Evolutionary conservation across 495 filamentous ascomycete genomes (phyloP).

Genomic region (Thermothielavioides terrestris): DNA sequence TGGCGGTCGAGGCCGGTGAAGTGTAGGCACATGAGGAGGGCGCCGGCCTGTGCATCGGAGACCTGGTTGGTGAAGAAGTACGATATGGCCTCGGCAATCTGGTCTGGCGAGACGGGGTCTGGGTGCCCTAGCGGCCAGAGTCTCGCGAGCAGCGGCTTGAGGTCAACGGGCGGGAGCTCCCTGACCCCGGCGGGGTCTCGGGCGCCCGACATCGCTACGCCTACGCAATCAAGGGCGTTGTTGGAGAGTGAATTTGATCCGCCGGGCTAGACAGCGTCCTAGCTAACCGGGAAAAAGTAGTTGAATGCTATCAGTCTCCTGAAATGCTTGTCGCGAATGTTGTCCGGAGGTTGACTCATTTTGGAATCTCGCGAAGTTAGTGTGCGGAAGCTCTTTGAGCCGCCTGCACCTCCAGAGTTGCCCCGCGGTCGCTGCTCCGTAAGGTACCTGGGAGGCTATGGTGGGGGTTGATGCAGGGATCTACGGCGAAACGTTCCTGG

Average conservation of each 20-base stretch:
- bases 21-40: slow-evolving; percentile 79
- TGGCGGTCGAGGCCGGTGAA: slow-evolving; percentile 73
- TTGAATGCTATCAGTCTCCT: neutral
- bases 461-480: slow-evolving; percentile 22
- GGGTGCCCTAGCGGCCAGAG: slow-evolving; percentile 51
- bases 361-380: slow-evolving; percentile 5
- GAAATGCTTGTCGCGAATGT: neutral
- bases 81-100: slow-evolving; percentile 80
- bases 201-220: too few relatives aligned
- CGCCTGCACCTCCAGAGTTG: neutral
- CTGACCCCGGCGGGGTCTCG: neutral
- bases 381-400: slow-evolving; percentile 4
- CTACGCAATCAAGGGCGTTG: too few relatives aligned
- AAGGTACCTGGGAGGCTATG: slow-evolving; percentile 3
- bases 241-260: neutral
- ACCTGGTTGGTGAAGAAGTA: slow-evolving; percentile 81
- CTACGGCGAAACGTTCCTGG: neutral
- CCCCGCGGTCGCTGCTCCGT: slow-evolving; percentile 19
- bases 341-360: slow-evolving; percentile 21
- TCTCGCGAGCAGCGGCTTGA: slow-evolving; percentile 70
- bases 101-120: slow-evolving; percentile 57
- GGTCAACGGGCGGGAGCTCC: slow-evolving; percentile 44
- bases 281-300: slow-evolving; percentile 1
- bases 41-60: slow-evolving; percentile 72
- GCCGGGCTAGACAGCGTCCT: neutral